Base-by-base conservation (phyloP, 768 basidiomycete genomes). In the Russula virescens region DNA sequence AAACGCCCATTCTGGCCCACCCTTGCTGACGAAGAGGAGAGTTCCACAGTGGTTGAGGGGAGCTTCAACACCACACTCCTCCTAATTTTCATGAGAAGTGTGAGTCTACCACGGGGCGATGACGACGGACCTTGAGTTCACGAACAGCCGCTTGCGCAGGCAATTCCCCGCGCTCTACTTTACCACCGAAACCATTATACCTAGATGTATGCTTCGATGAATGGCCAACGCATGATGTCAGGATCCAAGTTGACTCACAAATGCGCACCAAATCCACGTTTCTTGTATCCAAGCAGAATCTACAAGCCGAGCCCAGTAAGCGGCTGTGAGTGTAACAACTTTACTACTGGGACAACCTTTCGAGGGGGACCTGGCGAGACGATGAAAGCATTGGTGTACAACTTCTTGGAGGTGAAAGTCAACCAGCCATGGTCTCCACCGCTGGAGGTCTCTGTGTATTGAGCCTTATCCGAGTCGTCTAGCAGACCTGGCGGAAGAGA, bases 161-260 rank as follows among this genome's bases (percentile, higher is more conserved):
- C 0, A 86, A 84, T 73, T 96, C 93, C 5, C 81, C 83, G 3
- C 79, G 73, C 61, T 94, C 91, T 10, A 91, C 84, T 73, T 96
- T 96, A 11, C 93, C 93, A 19, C 91, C 91, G 67, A 94, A 95
- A 4, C 93, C 93, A 65, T 94, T 94, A 69, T 82, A 93, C 69
- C 92, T 93, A 68, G 66, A 26, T 47, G 40, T 35, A 4, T 38
- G 49, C 35, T 38, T 35, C 53, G 47, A 48, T 1, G n/a, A 34
- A 28, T n/a, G 2, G 45, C 13, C 21, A 3, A 28, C 16, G 28
- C 13, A 1, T 23, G 8, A 47, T 61, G 40, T 16, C 11, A 10
- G 38, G 28, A 19, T 38, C 46, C 31, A 34, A 18, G 19, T 19
- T 13, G 69, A 52, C 5, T 42, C 66, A 88, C 88, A 82, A 76